Evolutionary conservation across 805 yeast species (phyloP).

Genomic region (Saccharomycopsis fodiens): DNA sequence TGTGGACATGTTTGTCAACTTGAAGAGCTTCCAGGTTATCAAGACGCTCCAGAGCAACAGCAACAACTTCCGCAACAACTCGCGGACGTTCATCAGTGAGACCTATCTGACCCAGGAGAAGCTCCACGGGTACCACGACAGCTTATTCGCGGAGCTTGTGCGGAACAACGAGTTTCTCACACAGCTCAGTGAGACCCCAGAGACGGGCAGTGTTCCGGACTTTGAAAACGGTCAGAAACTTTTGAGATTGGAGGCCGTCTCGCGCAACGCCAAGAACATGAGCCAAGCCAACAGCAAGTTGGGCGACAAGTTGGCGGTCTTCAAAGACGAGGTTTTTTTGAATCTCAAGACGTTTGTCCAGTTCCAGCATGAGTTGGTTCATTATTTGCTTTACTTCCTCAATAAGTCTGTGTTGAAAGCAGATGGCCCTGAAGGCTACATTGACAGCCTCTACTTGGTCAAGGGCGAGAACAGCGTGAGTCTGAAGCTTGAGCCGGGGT

Average conservation of each 20-base stretch:
- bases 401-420: constrained; percentile 13
- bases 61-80: constrained; percentile 15
- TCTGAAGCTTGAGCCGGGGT: constrained; percentile 1
- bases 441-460: constrained; percentile 12
- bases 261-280: constrained; percentile 3
- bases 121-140: constrained; percentile 7
- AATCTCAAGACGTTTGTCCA: constrained; percentile 11
- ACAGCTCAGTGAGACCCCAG: not conserved
- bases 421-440: constrained; percentile 3
- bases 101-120: constrained; percentile 5
- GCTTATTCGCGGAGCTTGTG: constrained; percentile 2
- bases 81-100: constrained; percentile 12
- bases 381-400: constrained; percentile 7
- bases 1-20: constrained; percentile 10
- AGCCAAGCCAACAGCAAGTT: constrained; percentile 7
- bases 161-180: constrained; percentile 5
- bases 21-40: constrained; percentile 15
- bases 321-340: constrained; percentile 12
- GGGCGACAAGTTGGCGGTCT: constrained; percentile 2
- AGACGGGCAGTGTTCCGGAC: not conserved
- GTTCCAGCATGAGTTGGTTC: constrained; percentile 10
- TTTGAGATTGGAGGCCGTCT: constrained; percentile 11
- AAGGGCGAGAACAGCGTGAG: constrained; percentile 1
- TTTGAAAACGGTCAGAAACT: constrained; percentile 3
- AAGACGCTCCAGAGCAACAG: constrained; percentile 14